Conservation (phyloP, 768 basidiomycete genomes). For the Paxillus rubicundulus region DNA sequence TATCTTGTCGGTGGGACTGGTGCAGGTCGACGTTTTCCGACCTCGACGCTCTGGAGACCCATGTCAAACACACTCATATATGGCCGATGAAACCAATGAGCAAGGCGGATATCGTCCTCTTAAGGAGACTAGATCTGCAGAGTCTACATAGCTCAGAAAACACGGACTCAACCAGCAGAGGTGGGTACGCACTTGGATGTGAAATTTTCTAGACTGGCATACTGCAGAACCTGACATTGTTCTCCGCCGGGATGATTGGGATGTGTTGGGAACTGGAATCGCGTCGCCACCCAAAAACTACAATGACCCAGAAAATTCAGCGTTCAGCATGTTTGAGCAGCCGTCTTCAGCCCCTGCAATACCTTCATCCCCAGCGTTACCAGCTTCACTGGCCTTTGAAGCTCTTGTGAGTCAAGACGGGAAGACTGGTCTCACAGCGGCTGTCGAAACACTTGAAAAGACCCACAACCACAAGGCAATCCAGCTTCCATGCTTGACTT, state of each 20-base stretch:
- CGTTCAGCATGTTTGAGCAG: constrained; percentile 18
- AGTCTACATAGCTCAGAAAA: constrained; percentile 19
- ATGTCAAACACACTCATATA: constrained; percentile 50
- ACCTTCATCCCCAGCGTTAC: constrained; percentile 11
- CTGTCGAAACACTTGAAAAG: constrained; percentile 20
- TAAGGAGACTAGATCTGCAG: constrained; percentile 39
- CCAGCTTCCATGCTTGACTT: not conserved
- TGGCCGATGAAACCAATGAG: constrained; percentile 41
- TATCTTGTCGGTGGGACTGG: constrained; percentile 54
- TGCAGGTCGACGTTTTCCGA: constrained; percentile 44
- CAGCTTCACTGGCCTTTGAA: constrained; percentile 22
- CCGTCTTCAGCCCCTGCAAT: constrained; percentile 19
- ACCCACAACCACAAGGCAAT: constrained; percentile 3
- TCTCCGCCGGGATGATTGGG: not conserved
- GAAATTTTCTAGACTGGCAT: constrained; percentile 2
- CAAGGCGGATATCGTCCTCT: constrained; percentile 43
- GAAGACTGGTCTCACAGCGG: constrained; percentile 9
- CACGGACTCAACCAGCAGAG: constrained; percentile 16
- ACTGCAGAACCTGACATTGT: constrained; percentile 5
- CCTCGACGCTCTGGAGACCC: constrained; percentile 39
- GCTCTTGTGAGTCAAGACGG: constrained; percentile 9
- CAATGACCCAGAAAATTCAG: not conserved
- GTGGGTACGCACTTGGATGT: constrained; percentile 8
- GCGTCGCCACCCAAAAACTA: not conserved
- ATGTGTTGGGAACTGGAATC: not conserved